Percentiles rank a stretch among this genome's conserved stretches.
phyloP scores from a whole-genome alignment of 495 filamentous ascomycete genomes.

The Podospora fimiseda region DNA sequence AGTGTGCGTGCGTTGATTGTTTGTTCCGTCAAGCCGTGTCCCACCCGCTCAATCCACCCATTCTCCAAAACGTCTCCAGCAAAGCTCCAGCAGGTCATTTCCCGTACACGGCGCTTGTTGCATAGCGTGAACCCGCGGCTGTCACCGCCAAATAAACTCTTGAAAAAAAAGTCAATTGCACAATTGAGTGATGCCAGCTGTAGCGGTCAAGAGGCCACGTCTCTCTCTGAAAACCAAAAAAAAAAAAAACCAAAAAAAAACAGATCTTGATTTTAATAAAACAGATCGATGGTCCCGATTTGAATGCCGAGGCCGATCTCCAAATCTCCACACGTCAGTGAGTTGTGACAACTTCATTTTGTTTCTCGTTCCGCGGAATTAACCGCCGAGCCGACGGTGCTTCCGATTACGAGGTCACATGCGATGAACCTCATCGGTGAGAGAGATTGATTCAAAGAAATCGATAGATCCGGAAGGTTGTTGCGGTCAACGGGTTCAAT shows the following conservation, averaged over 20 bases:
- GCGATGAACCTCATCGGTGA: background rate
- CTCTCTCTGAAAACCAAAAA: too few relatives aligned
- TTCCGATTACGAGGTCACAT: conserved; percentile 18
- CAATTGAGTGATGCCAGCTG: background rate
- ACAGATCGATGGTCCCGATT: background rate
- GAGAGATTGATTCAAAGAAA: background rate
- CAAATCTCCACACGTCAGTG: conserved; percentile 14
- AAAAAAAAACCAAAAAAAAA: too few relatives aligned
- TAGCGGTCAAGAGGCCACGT: background rate
- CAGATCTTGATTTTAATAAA: background rate
- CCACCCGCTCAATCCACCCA: too few relatives aligned
- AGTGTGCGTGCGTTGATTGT: too few relatives aligned
- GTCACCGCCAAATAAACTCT: background rate
- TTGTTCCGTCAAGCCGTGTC: too few relatives aligned
- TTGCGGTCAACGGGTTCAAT: background rate
- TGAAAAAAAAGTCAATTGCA: background rate
- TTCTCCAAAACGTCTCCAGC: too few relatives aligned
- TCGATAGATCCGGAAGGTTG: too few relatives aligned
- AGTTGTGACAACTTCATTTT: conserved; percentile 22
- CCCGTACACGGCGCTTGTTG: too few relatives aligned
- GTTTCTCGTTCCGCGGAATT: background rate
- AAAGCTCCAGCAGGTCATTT: too few relatives aligned
- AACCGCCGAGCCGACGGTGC: conserved; percentile 8
- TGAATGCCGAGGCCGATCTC: conserved; percentile 16
- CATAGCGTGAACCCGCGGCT: too few relatives aligned